These are phyloP conservation scores for Amyloporia xantha DNA, from an alignment of 768 basidiomycete genomes.

Conservation along the genomic window DNA sequence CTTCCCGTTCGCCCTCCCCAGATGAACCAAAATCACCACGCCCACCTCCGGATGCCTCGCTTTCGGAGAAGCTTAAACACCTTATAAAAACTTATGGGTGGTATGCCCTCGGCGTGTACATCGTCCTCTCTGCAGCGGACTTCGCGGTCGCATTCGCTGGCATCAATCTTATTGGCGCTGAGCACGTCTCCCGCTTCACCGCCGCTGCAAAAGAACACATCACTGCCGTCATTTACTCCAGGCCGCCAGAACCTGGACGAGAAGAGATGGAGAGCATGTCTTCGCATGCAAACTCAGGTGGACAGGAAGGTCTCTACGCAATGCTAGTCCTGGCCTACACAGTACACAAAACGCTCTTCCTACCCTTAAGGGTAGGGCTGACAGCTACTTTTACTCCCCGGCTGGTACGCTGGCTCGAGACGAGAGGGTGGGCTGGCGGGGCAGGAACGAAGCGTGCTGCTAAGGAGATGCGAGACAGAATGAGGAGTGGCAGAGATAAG, in stretches of 20 bases:
- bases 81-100: constrained; percentile 92
- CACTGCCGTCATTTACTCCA: constrained; percentile 38
- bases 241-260: constrained; percentile 57
- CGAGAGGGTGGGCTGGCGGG: constrained; percentile 74
- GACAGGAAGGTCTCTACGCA: constrained; percentile 79
- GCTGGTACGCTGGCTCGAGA: constrained; percentile 80
- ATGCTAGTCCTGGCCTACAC: constrained; percentile 92
- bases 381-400: constrained; percentile 83
- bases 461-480: constrained; percentile 31
- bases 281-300: constrained; percentile 25
- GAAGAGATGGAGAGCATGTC: constrained; percentile 51
- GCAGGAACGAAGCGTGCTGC: constrained; percentile 66
- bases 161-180: constrained; percentile 84
- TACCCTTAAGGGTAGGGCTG: constrained; percentile 84
- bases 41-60: constrained; percentile 43
- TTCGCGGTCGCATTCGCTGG: constrained; percentile 80
- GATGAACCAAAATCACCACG: constrained; percentile 12
- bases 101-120: constrained; percentile 92
- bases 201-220: constrained; percentile 47
- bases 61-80: constrained; percentile 68
- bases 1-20: constrained; percentile 27
- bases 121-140: constrained; percentile 67
- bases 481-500: constrained; percentile 18
- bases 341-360: constrained; percentile 89
- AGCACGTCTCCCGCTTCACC: constrained; percentile 73